Base-by-base conservation (phyloP, 345 rosid genomes). In the Clarkia xantiana region DNA sequence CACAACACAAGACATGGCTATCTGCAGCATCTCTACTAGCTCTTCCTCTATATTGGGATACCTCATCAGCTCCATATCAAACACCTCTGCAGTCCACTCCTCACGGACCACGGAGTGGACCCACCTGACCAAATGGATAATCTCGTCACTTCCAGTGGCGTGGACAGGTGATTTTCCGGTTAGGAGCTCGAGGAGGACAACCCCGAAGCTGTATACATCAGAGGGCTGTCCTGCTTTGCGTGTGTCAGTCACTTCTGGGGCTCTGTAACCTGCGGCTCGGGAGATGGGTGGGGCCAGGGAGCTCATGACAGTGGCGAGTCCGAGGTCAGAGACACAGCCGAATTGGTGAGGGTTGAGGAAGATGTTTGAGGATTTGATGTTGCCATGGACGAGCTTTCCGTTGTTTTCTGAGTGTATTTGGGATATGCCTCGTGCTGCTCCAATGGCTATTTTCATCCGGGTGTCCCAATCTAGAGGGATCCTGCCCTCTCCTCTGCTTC, bases 1-100 rank as follows among this genome's bases (percentile, higher is more conserved):
- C 25, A 64, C 76, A 3, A 87, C 95, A 44, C 99, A 87, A 1
- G 99, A 62, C 90, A 93, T 73, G 13, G 96, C 96, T 34, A 93
- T 82, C 70, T 93, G 99, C 62, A 93, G 61, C 99, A 93, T 76
- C 75, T 82, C 99, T 20, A 93, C 99, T 83, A 93, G 71, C 76
- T 93, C 99, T 69, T 93, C 96, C 58, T 93, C 96, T 47, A 93
- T 93, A 57, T 84, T 84, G 9, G 96, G 78, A 70, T 76, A 81
- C 68, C 85, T 76, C 66, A 84, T 64, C 65, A 93, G 76, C 78
- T 87, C 96, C 0, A 87, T 48, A n/a, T 93, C 99, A 7, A 87
- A 91, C 3, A 93, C 99, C 52, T 93, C 96, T 22, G 96, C 96
- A 0, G 95, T 91, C 99, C 96, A 87, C 70, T 91, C 99, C 54